These are phyloP conservation scores for Fusarium sp. DNA, from an alignment of 2,329 filamentous ascomycete genomes.

Conservation along the genomic window DNA sequence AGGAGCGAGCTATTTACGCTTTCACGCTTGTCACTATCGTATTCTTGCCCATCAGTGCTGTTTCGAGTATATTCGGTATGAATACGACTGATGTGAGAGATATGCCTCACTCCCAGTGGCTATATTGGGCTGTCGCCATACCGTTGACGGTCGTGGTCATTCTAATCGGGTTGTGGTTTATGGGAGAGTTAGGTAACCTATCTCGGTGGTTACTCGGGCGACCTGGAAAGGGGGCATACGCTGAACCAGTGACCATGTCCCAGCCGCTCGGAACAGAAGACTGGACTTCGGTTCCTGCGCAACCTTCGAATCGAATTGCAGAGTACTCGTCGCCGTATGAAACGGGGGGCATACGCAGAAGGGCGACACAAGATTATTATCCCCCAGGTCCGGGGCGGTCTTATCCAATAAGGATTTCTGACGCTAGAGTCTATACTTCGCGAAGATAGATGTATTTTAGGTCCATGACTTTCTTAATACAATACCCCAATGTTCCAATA, in stretches of 20 bases:
- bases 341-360: constrained; percentile 14
- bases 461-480: background rate
- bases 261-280: constrained; percentile 21
- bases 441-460: background rate
- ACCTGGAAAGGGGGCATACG: constrained; percentile 19
- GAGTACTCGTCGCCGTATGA: constrained; percentile 24
- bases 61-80: constrained; percentile 64
- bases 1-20: constrained; percentile 61
- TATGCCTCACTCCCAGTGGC: constrained; percentile 60
- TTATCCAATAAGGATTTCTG: background rate
- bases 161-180: constrained; percentile 54
- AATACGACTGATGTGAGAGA: constrained; percentile 63
- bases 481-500: background rate
- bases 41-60: constrained; percentile 59
- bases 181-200: constrained; percentile 55
- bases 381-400: background rate
- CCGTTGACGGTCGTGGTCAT: constrained; percentile 59
- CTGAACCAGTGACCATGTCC: constrained; percentile 13
- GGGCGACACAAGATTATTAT: constrained; percentile 11
- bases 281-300: constrained; percentile 6
- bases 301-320: background rate
- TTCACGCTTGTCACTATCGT: constrained; percentile 63
- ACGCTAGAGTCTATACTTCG: background rate
- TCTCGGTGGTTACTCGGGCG: constrained; percentile 45
- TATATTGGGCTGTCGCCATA: constrained; percentile 62